Conservation (phyloP, 495 filamentous ascomycete genomes). For the Penicillium roqueforti region DNA sequence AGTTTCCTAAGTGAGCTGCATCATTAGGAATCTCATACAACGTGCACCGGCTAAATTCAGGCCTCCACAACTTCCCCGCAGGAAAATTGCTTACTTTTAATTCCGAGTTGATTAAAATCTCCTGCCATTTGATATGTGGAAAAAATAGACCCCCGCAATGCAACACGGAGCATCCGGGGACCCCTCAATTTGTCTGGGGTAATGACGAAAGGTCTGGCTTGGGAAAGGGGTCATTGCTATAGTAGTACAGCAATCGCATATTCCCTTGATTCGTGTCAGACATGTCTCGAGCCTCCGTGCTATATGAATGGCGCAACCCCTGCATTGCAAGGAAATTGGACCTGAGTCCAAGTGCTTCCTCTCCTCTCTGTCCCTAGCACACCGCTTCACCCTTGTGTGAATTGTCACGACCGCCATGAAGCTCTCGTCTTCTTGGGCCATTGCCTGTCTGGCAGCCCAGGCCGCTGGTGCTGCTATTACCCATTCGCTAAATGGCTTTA, state of each 20-base stretch:
- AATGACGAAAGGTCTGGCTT: slow-evolving; percentile 5
- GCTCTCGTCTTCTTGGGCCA: slow-evolving; percentile 28
- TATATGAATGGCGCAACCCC: slow-evolving; percentile 18
- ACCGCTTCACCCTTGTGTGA: not conserved
- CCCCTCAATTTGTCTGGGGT: slow-evolving; percentile 6
- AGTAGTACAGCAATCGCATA: slow-evolving; percentile 6
- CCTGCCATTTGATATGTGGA: slow-evolving; percentile 25
- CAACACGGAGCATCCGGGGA: slow-evolving; percentile 4
- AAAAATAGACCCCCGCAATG: slow-evolving; percentile 24
- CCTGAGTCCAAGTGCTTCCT: not conserved
- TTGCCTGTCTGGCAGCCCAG: slow-evolving; percentile 35
- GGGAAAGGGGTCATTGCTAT: not conserved
- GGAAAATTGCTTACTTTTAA: not conserved
- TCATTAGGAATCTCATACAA: slow-evolving; percentile 1
- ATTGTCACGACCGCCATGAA: slow-evolving; percentile 24
- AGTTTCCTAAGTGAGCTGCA: slow-evolving; percentile 9
- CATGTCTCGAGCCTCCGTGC: not conserved
- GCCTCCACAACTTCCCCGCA: slow-evolving; percentile 17
- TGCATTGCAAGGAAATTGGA: not conserved
- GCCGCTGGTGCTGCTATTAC: slow-evolving; percentile 35
- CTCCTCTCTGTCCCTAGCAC: not conserved
- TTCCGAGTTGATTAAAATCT: not conserved
- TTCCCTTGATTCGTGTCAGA: not conserved
- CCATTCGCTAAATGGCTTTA: slow-evolving; percentile 35
- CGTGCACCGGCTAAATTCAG: slow-evolving; percentile 19